Evolutionary conservation across 2,329 filamentous ascomycete species (phyloP).

Genomic region (Trichoderma atrobrunneum): DNA sequence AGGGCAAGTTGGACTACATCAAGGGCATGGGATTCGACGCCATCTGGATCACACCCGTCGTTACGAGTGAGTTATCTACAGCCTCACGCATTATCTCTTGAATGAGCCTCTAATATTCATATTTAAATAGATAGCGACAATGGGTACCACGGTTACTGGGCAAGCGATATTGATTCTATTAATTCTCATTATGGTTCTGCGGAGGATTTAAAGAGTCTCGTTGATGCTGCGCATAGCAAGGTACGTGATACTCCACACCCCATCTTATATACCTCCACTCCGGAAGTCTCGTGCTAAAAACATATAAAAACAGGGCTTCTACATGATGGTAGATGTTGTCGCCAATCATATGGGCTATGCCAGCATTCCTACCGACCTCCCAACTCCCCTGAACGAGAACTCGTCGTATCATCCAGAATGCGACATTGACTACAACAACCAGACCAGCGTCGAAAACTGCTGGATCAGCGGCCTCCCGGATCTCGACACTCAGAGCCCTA

Average conservation of each 20-base stretch:
- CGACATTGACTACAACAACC: slow-evolving; percentile 52
- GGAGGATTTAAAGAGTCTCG: slow-evolving; percentile 56
- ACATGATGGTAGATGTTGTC: slow-evolving; percentile 61
- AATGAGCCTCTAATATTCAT: neutral
- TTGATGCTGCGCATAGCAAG: slow-evolving; percentile 57
- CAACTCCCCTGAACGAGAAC: slow-evolving; percentile 47
- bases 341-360: slow-evolving; percentile 56
- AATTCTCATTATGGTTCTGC: slow-evolving; percentile 59
- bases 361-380: slow-evolving; percentile 46
- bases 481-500: slow-evolving; percentile 51
- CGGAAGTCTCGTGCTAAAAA: neutral
- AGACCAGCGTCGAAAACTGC: slow-evolving; percentile 49
- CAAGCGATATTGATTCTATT: slow-evolving; percentile 48
- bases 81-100: neutral
- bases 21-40: slow-evolving; percentile 59
- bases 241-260: slow-evolving; percentile 28
- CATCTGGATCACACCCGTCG: slow-evolving; percentile 58
- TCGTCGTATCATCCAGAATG: slow-evolving; percentile 63
- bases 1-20: slow-evolving; percentile 61
- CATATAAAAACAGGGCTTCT: slow-evolving; percentile 33
- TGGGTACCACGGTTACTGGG: slow-evolving; percentile 57
- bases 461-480: slow-evolving; percentile 60
- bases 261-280: neutral
- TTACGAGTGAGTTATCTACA: slow-evolving; percentile 38
- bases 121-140: slow-evolving; percentile 33